Evolutionary conservation across 192 early-diverging fungal species (phyloP), one percentile per base, ranked within the genome.

Genomic region (Endogone sp.): DNA sequence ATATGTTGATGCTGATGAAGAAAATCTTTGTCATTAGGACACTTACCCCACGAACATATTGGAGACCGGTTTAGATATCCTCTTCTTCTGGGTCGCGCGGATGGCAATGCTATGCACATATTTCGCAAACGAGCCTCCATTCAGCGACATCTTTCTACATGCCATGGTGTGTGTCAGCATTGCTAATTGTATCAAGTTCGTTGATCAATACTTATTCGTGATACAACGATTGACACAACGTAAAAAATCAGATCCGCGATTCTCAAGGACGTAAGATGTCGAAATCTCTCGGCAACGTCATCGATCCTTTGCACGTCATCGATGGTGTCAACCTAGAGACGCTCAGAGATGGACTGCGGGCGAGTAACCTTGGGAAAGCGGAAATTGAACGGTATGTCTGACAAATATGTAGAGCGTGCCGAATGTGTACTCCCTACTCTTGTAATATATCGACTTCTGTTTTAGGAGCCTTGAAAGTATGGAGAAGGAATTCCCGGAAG

Each of bases 21-120:
- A 80, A 30, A 29, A 25, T 58, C 10, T 75, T 16, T 81, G 83
- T 69, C 63, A 83, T 44, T 72, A 92, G 63, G 64, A 71, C 54
- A 81, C 87, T 69, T 95, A 91, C 72, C 93, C 96, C 21, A 89
- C 89, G 66, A 80, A 85, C 8, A 68, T 98, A 24, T 86, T 99
- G 64, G 96, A 98, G 74, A 97, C 97, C 24, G 97, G 97, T 0
- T 89, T 88, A 63, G 97, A 99, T 79, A 99, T 99, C 76, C 77
- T 99, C 66, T 99, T 98, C 79, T 99, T 99, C 78, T 99, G 97
- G 96, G 92, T 99, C 16, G 94, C 94, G 8, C 84, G 95, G 63
- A 99, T 99, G 97, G 91, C 92, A 8, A 99, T 99, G 94, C 78
- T 99, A 57, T 90, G 93, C 63, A 90, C 89, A 29, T 86, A 94